Conservation (phyloP, 2,329 filamentous ascomycete genomes). For the Xylariomycetidae sp. region DNA sequence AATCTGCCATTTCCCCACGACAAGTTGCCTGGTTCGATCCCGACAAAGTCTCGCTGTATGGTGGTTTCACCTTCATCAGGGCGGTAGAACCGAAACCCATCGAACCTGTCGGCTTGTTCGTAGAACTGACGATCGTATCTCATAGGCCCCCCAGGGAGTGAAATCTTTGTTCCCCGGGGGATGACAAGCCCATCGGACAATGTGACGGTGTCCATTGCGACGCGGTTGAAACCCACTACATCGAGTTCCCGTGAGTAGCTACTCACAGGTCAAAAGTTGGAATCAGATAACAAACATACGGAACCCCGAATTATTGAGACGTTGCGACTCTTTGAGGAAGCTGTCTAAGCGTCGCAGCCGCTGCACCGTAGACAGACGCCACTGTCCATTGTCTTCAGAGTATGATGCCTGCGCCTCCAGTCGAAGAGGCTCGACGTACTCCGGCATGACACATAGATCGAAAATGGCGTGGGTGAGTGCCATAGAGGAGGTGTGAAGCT, state of each 20-base stretch:
- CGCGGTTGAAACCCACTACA: background rate
- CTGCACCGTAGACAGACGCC: background rate
- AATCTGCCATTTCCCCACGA: constrained; percentile 7
- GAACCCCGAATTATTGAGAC: constrained; percentile 2
- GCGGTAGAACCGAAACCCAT: constrained; percentile 4
- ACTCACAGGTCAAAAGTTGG: background rate
- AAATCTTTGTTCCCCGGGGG: background rate
- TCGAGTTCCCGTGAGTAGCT: background rate
- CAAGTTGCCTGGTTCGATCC: constrained; percentile 7
- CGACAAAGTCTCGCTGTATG: constrained; percentile 2
- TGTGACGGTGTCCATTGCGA: background rate
- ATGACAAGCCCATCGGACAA: background rate
- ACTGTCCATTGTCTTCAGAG: background rate
- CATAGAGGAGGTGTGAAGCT: background rate
- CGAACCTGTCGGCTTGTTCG: constrained; percentile 1
- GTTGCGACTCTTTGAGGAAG: constrained; percentile 10
- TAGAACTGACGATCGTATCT: constrained; percentile 1
- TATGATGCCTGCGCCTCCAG: background rate
- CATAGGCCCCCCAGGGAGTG: constrained; percentile 2
- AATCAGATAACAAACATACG: constrained; percentile 3
- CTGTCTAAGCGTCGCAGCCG: constrained; percentile 6
- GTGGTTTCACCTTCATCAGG: background rate
- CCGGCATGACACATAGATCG: background rate
- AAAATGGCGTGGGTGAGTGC: background rate
- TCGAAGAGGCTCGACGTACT: background rate